Conservation (phyloP, 2,329 filamentous ascomycete species). For the Microdochium bolleyi region DNA sequence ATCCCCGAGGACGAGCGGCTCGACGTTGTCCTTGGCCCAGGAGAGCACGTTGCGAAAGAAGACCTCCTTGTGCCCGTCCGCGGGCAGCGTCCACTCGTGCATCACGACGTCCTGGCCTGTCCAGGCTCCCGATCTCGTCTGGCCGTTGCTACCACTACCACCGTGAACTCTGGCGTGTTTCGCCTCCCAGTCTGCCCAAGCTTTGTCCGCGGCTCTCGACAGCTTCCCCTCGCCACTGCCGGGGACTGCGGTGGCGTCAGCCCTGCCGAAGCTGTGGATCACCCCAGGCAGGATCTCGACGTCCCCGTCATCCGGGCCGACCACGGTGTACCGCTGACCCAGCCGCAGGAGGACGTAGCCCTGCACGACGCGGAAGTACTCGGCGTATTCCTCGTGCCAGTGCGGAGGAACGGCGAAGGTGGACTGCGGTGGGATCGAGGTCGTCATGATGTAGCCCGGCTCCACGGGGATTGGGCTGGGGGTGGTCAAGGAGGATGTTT, state of each 20-base stretch:
- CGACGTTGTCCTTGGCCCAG: neutral
- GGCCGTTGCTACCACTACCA: neutral
- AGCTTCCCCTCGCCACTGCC: neutral
- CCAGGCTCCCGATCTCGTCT: neutral
- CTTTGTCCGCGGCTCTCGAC: neutral
- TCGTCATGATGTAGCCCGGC: neutral
- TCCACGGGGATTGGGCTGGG: too few relatives aligned
- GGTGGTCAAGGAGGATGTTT: too few relatives aligned
- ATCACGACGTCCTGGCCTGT: neutral
- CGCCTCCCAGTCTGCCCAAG: neutral
- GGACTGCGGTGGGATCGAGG: neutral
- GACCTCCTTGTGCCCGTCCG: neutral
- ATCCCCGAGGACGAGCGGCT: neutral
- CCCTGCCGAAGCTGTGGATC: neutral
- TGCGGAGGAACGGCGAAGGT: neutral
- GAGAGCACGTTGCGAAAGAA: neutral
- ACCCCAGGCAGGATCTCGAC: neutral
- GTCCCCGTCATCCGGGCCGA: neutral
- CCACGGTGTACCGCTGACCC: neutral
- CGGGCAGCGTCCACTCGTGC: neutral
- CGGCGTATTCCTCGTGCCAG: neutral
- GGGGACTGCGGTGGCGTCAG: neutral
- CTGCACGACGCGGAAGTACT: neutral
- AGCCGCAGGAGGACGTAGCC: neutral
- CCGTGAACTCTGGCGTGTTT: neutral